These are phyloP conservation scores for Mytilinidion resinicola DNA, from an alignment of 495 filamentous ascomycete genomes.

Conservation along the genomic window DNA sequence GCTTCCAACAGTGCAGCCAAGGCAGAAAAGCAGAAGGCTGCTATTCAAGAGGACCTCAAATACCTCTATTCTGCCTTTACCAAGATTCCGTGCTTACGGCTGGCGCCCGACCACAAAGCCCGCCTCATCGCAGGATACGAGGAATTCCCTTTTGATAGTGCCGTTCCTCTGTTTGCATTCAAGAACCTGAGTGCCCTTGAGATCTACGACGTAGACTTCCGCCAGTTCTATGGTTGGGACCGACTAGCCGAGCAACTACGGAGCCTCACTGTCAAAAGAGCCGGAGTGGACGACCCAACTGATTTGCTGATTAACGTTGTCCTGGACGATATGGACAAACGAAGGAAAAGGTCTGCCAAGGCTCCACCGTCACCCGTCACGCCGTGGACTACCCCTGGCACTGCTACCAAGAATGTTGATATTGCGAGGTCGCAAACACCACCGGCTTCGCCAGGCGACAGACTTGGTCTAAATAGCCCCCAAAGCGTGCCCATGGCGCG, in stretches of 20 bases:
- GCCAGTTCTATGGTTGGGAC: constrained; percentile 97
- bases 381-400: constrained; percentile 58
- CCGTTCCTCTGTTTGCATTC: constrained; percentile 90
- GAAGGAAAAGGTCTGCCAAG: constrained; percentile 81
- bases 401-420: constrained; percentile 51
- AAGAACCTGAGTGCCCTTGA: constrained; percentile 92
- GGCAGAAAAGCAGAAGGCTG: constrained; percentile 79
- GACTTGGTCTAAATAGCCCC: constrained; percentile 30
- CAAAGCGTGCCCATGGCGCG: constrained; percentile 45
- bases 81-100: constrained; percentile 85
- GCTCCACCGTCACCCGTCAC: constrained; percentile 68
- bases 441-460: constrained; percentile 56
- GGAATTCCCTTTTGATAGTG: constrained; percentile 96
- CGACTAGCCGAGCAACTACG: constrained; percentile 82
- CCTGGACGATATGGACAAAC: constrained; percentile 89
- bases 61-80: constrained; percentile 98
- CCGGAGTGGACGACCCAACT: constrained; percentile 78
- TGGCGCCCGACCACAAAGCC: constrained; percentile 85
- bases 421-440: constrained; percentile 52
- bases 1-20: constrained; percentile 69
- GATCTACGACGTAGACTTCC: constrained; percentile 89
- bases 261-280: constrained; percentile 82
- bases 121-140: constrained; percentile 87
- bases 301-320: constrained; percentile 90
- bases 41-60: constrained; percentile 76